Conservation (phyloP, 441 rosid genomes). For the Mallotus japonicus region DNA sequence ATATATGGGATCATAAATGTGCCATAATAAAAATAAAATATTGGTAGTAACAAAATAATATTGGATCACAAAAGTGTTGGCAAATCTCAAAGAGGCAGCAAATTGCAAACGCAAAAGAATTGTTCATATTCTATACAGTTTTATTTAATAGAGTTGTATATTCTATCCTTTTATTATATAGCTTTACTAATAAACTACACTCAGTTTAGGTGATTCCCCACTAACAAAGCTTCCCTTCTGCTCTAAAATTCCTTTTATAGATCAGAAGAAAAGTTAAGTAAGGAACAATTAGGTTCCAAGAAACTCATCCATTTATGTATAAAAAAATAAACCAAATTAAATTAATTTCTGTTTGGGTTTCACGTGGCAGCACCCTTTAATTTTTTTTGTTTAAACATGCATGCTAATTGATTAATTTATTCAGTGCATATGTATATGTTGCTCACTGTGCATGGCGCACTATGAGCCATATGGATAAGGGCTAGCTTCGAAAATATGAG, state of each 20-base stretch:
- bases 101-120: slow-evolving; percentile 36
- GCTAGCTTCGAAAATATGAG: not conserved
- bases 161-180: slow-evolving; percentile 14
- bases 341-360: slow-evolving; percentile 4
- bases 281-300: slow-evolving; percentile 8
- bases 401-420: not conserved
- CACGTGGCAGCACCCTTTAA: slow-evolving; percentile 1
- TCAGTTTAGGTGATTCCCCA: slow-evolving; percentile 46
- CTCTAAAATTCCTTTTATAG: slow-evolving; percentile 21
- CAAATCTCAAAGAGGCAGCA: slow-evolving; percentile 42
- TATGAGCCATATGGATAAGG: not conserved
- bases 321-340: not conserved
- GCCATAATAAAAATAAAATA: not conserved
- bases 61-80: slow-evolving; percentile 35
- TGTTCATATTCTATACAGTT: slow-evolving; percentile 5
- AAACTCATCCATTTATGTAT: slow-evolving; percentile 4
- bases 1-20: too few species aligned
- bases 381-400: slow-evolving; percentile 9
- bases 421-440: not conserved
- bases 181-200: slow-evolving; percentile 13
- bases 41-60: slow-evolving; percentile 14
- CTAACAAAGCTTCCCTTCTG: slow-evolving; percentile 23
- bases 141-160: slow-evolving; percentile 25
- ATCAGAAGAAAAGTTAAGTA: slow-evolving; percentile 22
- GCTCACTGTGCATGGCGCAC: not conserved